phyloP scores from a whole-genome alignment of 176 grass and related monocot species.

The Hordeum marinum region DNA sequence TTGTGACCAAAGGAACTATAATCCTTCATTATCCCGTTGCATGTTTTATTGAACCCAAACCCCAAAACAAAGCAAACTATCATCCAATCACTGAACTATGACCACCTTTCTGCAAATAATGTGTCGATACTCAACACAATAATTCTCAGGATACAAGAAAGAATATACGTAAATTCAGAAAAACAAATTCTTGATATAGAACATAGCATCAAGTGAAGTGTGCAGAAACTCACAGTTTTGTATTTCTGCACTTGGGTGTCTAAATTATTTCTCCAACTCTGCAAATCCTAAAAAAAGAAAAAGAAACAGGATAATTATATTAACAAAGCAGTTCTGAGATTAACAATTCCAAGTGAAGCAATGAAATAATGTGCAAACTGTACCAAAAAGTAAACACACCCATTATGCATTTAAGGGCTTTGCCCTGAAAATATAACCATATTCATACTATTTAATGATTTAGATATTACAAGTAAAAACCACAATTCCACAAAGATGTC shows the following conservation, averaged over 20 bases:
- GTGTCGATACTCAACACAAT: background rate
- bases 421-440: background rate
- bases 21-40: background rate
- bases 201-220: background rate
- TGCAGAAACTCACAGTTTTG: conserved; percentile 62
- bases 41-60: background rate
- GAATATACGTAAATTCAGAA: background rate
- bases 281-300: conserved; percentile 63
- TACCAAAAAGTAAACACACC: background rate
- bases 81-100: background rate
- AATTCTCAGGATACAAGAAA: background rate
- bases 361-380: background rate
- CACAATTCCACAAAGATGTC: background rate
- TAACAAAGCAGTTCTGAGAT: background rate
- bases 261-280: conserved; percentile 80
- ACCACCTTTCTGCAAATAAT: background rate
- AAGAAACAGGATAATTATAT: background rate
- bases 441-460: background rate
- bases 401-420: background rate
- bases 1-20: background rate
- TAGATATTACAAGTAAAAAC: background rate
- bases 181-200: background rate
- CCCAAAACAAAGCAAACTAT: background rate
- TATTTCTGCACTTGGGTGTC: conserved; percentile 93
- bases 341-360: background rate